phyloP scores from a whole-genome alignment of 2,329 filamentous ascomycete genomes.

The Coniochaeta sp. region DNA sequence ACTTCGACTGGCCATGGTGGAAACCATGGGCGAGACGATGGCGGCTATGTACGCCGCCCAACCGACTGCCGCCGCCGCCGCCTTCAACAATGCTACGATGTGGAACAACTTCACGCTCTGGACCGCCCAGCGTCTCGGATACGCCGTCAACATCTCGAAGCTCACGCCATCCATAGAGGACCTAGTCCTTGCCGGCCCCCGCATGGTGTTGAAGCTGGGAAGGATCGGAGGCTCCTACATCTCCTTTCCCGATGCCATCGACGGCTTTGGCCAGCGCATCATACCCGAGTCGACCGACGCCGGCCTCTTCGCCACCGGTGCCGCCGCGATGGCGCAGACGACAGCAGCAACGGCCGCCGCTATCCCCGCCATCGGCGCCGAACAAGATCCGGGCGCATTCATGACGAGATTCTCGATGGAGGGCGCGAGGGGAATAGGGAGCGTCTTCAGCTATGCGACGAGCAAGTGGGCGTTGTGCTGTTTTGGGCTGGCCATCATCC shows the following conservation, averaged over 20 bases:
- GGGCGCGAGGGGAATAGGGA: conserved; percentile 64
- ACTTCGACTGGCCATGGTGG: background rate
- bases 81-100: conserved; percentile 32
- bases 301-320: conserved; percentile 21
- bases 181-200: conserved; percentile 61
- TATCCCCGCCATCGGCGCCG: conserved; percentile 34
- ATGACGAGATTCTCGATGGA: conserved; percentile 48
- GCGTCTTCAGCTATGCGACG: conserved; percentile 83
- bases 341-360: conserved; percentile 32
- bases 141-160: conserved; percentile 47
- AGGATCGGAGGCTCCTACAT: conserved; percentile 60
- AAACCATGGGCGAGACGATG: background rate
- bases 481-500: conserved; percentile 74
- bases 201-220: conserved; percentile 62
- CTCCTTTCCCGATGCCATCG: conserved; percentile 51
- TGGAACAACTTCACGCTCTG: conserved; percentile 51
- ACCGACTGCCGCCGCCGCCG: conserved; percentile 17
- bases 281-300: conserved; percentile 52
- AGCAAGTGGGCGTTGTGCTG: conserved; percentile 90
- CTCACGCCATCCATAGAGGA: conserved; percentile 61
- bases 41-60: conserved; percentile 10
- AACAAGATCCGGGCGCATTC: conserved; percentile 31
- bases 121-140: conserved; percentile 35
- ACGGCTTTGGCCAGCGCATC: conserved; percentile 51
- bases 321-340: conserved; percentile 43